Evolutionary conservation across 2,329 filamentous ascomycete genomes (phyloP).

Genomic region (Colletotrichum musae): DNA sequence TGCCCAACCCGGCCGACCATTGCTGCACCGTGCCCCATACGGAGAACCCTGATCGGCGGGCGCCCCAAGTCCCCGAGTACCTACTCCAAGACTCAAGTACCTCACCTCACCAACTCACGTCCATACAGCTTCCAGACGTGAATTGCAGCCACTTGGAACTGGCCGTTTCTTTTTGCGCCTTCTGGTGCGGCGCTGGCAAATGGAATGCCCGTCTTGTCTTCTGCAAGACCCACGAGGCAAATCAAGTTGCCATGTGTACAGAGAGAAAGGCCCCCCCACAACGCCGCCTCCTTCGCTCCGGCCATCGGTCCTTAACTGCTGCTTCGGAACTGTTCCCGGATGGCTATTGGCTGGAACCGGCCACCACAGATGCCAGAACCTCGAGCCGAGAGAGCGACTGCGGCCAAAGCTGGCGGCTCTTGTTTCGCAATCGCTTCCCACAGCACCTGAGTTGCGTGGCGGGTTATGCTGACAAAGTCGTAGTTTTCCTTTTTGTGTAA

Average conservation of each 20-base stretch:
- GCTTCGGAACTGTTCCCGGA: conserved; percentile 6
- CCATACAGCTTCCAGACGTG: neutral
- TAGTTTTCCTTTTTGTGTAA: neutral
- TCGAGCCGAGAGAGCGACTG: conserved; percentile 25
- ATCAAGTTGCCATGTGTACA: too few species aligned
- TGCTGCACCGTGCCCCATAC: conserved; percentile 22
- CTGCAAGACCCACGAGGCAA: neutral
- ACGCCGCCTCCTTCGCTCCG: conserved; percentile 21
- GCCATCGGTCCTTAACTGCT: conserved; percentile 31
- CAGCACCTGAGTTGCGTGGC: neutral
- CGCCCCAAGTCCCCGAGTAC: conserved; percentile 20
- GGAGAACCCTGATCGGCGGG: conserved; percentile 40
- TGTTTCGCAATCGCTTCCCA: conserved; percentile 30
- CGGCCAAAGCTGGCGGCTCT: conserved; percentile 15
- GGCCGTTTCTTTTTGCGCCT: conserved; percentile 22
- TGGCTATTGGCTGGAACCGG: conserved; percentile 22
- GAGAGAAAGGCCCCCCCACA: neutral
- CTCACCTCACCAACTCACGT: neutral
- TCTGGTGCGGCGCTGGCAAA: neutral
- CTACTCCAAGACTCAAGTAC: neutral
- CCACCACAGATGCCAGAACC: conserved; percentile 20
- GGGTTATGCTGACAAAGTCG: neutral
- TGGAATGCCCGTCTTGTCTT: conserved; percentile 1
- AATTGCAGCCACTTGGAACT: conserved; percentile 12
- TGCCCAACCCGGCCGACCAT: conserved; percentile 23